Evolutionary conservation across 495 filamentous ascomycete species (phyloP).

Genomic region (Pyrenula aspistea): DNA sequence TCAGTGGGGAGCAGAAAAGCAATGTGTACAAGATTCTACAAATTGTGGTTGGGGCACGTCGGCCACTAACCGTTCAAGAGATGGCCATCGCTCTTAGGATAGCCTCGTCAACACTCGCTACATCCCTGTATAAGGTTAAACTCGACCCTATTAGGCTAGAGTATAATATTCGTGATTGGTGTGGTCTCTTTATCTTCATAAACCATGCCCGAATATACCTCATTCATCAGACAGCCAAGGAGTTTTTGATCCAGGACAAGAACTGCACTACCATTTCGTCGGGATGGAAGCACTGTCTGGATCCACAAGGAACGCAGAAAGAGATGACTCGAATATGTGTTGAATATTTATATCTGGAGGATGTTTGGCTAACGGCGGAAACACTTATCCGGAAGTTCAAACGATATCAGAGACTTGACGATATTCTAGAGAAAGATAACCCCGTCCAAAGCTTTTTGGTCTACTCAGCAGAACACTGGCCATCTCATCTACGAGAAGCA

Average conservation of each 20-base stretch:
- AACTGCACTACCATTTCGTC: neutral
- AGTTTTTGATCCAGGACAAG: conserved; percentile 4
- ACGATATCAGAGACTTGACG: too few relatives aligned
- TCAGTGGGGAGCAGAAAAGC: neutral
- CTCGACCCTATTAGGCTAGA: conserved; percentile 3
- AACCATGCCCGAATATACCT: conserved; percentile 16
- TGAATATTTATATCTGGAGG: neutral
- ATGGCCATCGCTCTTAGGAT: conserved; percentile 15
- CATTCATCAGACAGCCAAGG: conserved; percentile 12
- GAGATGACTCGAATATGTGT: neutral
- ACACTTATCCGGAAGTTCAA: too few relatives aligned
- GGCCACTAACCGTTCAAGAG: conserved; percentile 17
- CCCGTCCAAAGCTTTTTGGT: too few relatives aligned
- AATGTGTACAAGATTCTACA: conserved; percentile 14
- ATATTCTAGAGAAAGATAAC: too few relatives aligned
- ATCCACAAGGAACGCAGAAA: neutral
- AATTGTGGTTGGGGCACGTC: conserved; percentile 18
- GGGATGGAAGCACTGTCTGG: neutral
- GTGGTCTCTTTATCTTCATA: conserved; percentile 20
- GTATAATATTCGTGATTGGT: conserved; percentile 12
- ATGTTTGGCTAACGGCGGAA: too few relatives aligned
- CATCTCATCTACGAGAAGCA: too few relatives aligned
- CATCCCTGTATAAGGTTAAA: conserved; percentile 9
- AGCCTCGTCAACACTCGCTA: neutral
- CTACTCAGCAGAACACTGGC: too few relatives aligned